These are phyloP conservation scores for Ustilago bromivora DNA, from an alignment of 1,284 basidiomycete genomes.

Conservation along the genomic window DNA sequence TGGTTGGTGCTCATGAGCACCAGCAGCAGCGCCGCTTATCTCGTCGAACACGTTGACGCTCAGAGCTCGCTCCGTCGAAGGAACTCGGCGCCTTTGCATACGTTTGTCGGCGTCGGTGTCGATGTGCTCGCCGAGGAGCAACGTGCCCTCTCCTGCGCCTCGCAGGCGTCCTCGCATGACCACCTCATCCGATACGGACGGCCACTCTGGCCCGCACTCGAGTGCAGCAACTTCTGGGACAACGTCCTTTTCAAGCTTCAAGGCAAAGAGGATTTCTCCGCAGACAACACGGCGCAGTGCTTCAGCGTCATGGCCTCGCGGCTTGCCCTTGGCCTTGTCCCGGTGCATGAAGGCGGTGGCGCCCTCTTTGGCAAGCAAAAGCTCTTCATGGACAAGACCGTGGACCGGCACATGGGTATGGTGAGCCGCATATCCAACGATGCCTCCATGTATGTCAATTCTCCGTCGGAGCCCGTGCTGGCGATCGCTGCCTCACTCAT, in stretches of 20 bases:
- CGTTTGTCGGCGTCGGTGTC: not conserved
- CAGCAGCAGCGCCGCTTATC: too few relatives aligned
- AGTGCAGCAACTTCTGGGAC: not conserved
- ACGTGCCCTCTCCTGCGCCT: not conserved
- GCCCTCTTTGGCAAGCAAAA: too few relatives aligned
- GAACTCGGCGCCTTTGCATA: not conserved
- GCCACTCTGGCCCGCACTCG: slow-evolving; percentile 14
- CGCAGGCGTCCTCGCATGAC: not conserved
- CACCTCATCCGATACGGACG: not conserved
- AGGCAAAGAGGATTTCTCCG: not conserved
- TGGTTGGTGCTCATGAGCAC: not conserved
- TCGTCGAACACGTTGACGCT: too few relatives aligned
- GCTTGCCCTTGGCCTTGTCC: slow-evolving; percentile 8
- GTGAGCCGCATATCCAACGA: not conserved
- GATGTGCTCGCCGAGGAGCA: not conserved
- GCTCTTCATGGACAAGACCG: too few relatives aligned
- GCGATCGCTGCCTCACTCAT: slow-evolving; percentile 15
- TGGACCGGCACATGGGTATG: slow-evolving; percentile 19
- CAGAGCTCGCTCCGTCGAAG: too few relatives aligned
- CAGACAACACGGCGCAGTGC: not conserved
- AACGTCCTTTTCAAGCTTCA: slow-evolving; percentile 6
- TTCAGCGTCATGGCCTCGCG: slow-evolving; percentile 18
- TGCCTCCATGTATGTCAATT: not conserved
- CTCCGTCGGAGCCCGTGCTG: slow-evolving; percentile 14
- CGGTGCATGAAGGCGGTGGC: not conserved